Evolutionary conservation across 345 rosid species (phyloP), one percentile per base, ranked within the genome.

Genomic region (Fremontodendron californicum): DNA sequence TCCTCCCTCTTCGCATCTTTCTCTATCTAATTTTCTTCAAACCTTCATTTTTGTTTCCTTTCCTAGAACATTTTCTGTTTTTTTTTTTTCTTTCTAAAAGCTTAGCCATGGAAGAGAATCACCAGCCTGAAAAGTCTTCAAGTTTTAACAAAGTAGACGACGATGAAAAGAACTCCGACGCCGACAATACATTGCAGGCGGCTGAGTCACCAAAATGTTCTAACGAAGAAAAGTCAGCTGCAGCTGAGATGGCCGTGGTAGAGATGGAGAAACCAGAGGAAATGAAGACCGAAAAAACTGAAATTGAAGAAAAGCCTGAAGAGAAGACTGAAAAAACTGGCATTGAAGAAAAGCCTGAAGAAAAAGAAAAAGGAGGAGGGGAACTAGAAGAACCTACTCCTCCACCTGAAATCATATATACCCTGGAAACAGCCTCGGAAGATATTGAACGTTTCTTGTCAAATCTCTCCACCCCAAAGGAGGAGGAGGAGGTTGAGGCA

Each of bases 401-500:
- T 68, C 78, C 77, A 46, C 75, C 75, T 31, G 86, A 89, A 78
- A 51, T 79, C 61, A 78, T 40, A 37, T 84, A 77, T 49, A 85
- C 88, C 43, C 79, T 92, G 1, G 88, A 89, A 69, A 84, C 85
- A 18, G 82, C 85, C 54, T 84, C 85, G 13, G 91, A 82, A 63
- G 94, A 92, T 2, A 71, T 94, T 1, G 94, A 91, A 48, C 79
- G 71, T 62, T 84, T 89, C 74, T 74, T 90, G 52, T 65, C 84
- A 0, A 71, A 66, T 62, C 76, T 85, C 5, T 67, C 86, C 15
- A 62, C 74, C 49, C 81, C 57, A 13, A 69, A 49, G 65, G 75
- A 78, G 8, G 78, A 60, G 4, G 80, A 79, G 31, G 71, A 68
- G 11, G 80, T 64, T 1, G 60, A 27, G 21, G 13, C 25, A 37